These are phyloP conservation scores for Myxozyma lipomycoides DNA, from an alignment of 805 yeast genomes.

Conservation along the genomic window DNA sequence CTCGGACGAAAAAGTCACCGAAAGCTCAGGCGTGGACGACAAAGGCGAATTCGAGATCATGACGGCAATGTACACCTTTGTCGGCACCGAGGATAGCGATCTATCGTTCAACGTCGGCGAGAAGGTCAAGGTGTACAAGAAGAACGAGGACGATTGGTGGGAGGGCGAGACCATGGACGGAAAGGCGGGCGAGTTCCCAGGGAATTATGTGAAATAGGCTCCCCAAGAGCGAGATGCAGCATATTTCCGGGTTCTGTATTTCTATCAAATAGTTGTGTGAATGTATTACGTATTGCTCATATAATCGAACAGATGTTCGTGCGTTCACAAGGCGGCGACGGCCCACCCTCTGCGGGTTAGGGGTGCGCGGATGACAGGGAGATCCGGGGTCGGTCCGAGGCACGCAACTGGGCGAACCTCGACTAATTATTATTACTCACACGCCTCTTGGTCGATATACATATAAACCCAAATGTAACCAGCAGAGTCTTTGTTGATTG, in stretches of 20 bases:
- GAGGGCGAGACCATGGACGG: conserved; percentile 44
- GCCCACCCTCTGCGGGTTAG: neutral
- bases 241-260: neutral
- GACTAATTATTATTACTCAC: too few relatives aligned
- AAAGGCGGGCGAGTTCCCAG: conserved; percentile 45
- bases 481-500: too few relatives aligned
- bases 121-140: conserved; percentile 37
- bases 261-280: too few relatives aligned
- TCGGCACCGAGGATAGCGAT: conserved; percentile 40
- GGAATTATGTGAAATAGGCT: conserved; percentile 41
- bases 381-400: neutral
- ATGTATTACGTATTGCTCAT: too few relatives aligned
- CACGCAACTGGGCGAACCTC: too few relatives aligned
- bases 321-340: too few relatives aligned
- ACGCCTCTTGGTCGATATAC: too few relatives aligned
- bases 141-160: conserved; percentile 49
- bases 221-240: neutral
- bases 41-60: conserved; percentile 31
- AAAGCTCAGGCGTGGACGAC: conserved; percentile 20
- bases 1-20: neutral
- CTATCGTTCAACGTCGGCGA: conserved; percentile 41
- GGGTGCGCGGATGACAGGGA: neutral
- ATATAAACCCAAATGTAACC: too few relatives aligned
- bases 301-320: too few relatives aligned
- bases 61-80: conserved; percentile 38